Evolutionary conservation across 306 rosid genomes (phyloP), one percentile per base, ranked within the genome.

Genomic region (Senna tora): DNA sequence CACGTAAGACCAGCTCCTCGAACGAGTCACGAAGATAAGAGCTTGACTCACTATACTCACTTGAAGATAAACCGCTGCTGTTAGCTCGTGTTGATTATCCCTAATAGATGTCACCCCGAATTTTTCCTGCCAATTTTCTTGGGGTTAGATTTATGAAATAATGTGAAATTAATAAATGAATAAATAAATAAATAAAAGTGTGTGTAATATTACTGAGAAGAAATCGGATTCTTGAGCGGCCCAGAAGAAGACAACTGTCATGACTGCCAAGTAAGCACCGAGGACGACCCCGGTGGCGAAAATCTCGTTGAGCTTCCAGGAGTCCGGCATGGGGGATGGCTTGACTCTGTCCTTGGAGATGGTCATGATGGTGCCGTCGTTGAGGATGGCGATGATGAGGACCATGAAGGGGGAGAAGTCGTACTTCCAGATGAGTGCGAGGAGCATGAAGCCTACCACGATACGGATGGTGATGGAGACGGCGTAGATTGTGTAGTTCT

Each of bases 311-410:
- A 90, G 87, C 79, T 90, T 90, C 96, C 96, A 88, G 25, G 96
- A 90, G 72, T 90, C 96, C 1, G 96, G 96, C 14, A 59, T 25
- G 25, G 96, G 94, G 20, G 96, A 90, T 53, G 96, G 87, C 80
- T 88, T 90, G 56, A 90, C 93, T 57, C 93, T 82, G 53, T 90
- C 93, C 71, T 90, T 90, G 16, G 96, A 84, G 59, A 88, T 90
- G 41, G 93, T 90, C 96, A 90, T 90, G 57, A 90, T 90, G n/a
- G 93, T 90, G 33, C 96, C 96, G 28, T 90, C 96, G n/a, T 90
- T 90, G 58, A 90, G 88, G 30, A 90, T 79, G 57, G 96, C 96
- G 41, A 90, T 90, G 59, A 90, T 71, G 42, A 90, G 62, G 54
- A 90, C 96, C 96, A 90, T 86, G 71, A 90, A 90, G 5, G 96